Base-by-base conservation (phyloP, 495 filamentous ascomycete genomes). In the Cercophora sp. region DNA sequence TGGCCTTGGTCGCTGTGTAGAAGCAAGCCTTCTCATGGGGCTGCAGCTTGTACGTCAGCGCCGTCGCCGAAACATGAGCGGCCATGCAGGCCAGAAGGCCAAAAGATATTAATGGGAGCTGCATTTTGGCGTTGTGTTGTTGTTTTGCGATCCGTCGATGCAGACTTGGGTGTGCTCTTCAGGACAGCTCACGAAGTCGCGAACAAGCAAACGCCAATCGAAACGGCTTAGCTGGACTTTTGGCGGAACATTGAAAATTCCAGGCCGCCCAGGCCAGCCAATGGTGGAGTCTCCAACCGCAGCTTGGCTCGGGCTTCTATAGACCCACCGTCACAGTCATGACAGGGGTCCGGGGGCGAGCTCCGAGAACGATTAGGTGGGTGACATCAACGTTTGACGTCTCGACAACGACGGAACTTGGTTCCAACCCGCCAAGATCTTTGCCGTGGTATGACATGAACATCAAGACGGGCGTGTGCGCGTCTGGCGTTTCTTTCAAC, bases 11-110 rank as follows among this genome's bases (percentile, higher is more conserved):
- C 51, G 79, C 73, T 29, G 87, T 79, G 74, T 85, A 96, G 80
- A 99, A 99, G 76, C 94, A 99, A 57, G 91, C 87, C 68, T 86
- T 87, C 78, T 97, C 94, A 71, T 96, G 88, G 36, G 94, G 83
- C 25, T 75, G 71, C 23, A 99, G 82, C 71, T 91, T 88, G 78
- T 96, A 97, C 11, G 94, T 97, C 62, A 99, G 80, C 31, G 94
- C 93, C 10, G 94, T 97, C 22, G 88, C 88, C 40, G 85, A 81
- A 26, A 82, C 77, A 18, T 84, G 65, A 42, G 77, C 65, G 15
- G 70, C 65, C 35, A 88, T 58, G 52, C 70, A 82, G 71, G 84
- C 86, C 71, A 91, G 62, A 41, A 91, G 80, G 72, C 82, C 73
- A 51, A 61, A 68, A 20, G 71, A 66, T 29, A 78, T 48, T 45